A percentile compares a stretch with the other conserved stretches of the same genome.
Conservation (phyloP, 495 filamentous ascomycete species). For the Aspergillus biplanus region DNA sequence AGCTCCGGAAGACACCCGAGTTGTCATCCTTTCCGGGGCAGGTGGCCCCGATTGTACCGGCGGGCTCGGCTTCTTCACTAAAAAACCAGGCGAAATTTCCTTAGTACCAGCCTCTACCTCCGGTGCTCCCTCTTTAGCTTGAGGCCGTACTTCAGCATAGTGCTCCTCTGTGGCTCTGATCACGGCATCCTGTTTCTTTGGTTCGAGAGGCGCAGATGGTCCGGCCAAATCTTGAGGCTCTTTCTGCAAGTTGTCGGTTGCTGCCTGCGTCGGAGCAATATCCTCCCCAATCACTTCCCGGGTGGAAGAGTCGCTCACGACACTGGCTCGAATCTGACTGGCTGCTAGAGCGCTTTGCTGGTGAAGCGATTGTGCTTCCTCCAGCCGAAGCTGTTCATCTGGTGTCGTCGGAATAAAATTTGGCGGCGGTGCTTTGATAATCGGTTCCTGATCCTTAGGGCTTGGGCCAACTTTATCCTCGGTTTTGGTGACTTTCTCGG, state of each 20-base stretch:
- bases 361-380: conserved; percentile 51
- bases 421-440: conserved; percentile 22
- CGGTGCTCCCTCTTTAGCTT: conserved; percentile 15
- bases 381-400: conserved; percentile 53
- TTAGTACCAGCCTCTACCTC: conserved; percentile 21
- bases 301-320: conserved; percentile 18
- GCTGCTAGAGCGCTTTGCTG: conserved; percentile 30
- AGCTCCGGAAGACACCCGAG: conserved; percentile 65
- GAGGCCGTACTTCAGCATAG: conserved; percentile 24
- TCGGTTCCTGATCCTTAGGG: conserved; percentile 30
- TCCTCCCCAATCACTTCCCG: conserved; percentile 36
- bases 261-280: conserved; percentile 15
- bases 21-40: conserved; percentile 62
- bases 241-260: conserved; percentile 32
- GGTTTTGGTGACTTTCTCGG: conserved; percentile 38
- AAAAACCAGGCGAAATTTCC: conserved; percentile 19
- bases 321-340: conserved; percentile 27
- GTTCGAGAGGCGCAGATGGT: conserved; percentile 12
- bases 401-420: conserved; percentile 47
- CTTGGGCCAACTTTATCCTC: conserved; percentile 28
- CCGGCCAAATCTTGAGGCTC: conserved; percentile 21
- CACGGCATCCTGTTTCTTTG: conserved; percentile 20
- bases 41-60: conserved; percentile 32
- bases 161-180: conserved; percentile 17
- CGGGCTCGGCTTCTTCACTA: conserved; percentile 27